Evolutionary conservation across 257 asterid genomes (phyloP).

Genomic region (Prunella vulgaris): DNA sequence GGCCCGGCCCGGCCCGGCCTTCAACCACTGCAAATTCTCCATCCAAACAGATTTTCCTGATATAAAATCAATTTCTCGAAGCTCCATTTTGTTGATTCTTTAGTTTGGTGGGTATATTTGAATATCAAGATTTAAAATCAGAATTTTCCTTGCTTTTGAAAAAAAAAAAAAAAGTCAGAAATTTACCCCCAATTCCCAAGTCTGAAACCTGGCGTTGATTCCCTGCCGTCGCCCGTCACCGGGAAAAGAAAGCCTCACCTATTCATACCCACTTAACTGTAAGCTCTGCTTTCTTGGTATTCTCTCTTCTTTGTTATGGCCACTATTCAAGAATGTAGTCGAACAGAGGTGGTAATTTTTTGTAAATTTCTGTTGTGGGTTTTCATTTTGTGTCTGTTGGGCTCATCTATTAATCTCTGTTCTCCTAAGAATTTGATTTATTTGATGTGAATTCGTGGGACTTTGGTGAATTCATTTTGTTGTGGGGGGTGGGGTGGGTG

Average conservation of each 20-base stretch:
- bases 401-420: not conserved
- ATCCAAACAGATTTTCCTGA: not conserved
- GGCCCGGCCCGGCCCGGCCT: not conserved
- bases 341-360: too few species aligned
- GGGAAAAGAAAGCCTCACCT: not conserved
- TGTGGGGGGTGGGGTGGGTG: not conserved
- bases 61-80: too few species aligned
- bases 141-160: too few species aligned
- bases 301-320: not conserved
- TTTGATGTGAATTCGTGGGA: not conserved
- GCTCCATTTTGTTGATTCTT: not conserved
- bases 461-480: not conserved
- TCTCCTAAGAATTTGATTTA: not conserved
- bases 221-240: too few species aligned
- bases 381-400: not conserved
- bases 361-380: not conserved
- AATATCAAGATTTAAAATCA: too few species aligned
- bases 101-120: not conserved
- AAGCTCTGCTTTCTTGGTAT: not conserved
- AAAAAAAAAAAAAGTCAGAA: too few species aligned
- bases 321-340: not conserved
- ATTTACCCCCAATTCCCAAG: not conserved
- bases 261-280: not conserved
- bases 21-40: not conserved
- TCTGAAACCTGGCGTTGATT: too few species aligned